Evolutionary conservation across 345 rosid genomes (phyloP), one percentile per base, ranked within the genome.

Genomic region (Diplotaxis tenuifolia): DNA sequence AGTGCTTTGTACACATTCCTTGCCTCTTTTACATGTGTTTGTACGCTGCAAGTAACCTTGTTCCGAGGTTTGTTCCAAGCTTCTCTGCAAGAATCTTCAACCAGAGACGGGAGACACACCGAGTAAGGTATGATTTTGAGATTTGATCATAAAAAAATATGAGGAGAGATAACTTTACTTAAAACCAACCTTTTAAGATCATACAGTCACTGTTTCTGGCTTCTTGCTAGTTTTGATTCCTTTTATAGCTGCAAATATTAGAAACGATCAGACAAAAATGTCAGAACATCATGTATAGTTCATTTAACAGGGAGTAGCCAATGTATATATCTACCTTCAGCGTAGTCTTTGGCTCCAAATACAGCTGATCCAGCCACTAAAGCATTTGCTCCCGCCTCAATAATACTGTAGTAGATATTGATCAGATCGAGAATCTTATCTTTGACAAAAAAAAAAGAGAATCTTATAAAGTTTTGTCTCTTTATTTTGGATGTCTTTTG

Each of bases 301-400:
- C n/a, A n/a, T n/a, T n/a, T n/a, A n/a, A n/a, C n/a, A n/a, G n/a
- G n/a, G n/a, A n/a, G 59, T 49, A 49, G 62, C 1, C 18, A 23
- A 14, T 54, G 6, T 52, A 16, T 49, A 16, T 49, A 23, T 56
- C 56, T 78, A 88, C 98, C 98, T 88, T 92, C 93, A 0, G 93
- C 96, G 50, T 90, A 92, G 84, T 92, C 98, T 79, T 87, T 87
- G 59, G 98, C 95, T 69, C 96, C 93, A 65, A 92, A 92, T 40
- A 92, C 96, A 75, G 98, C 98, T 49, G 96, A 90, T 77, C 98
- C 98, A 65, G 98, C 95, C 59, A 92, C 98, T 68, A 92, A 28
- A 31, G 96, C 98, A 62, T 92, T 92, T 6, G 96, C 98, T 70
- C 98, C 98, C 20, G 96, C 98, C 75, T 90, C 96, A 66, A 92